Evolutionary conservation across 306 rosid species (phyloP).

Genomic region (Cicer bijugum): DNA sequence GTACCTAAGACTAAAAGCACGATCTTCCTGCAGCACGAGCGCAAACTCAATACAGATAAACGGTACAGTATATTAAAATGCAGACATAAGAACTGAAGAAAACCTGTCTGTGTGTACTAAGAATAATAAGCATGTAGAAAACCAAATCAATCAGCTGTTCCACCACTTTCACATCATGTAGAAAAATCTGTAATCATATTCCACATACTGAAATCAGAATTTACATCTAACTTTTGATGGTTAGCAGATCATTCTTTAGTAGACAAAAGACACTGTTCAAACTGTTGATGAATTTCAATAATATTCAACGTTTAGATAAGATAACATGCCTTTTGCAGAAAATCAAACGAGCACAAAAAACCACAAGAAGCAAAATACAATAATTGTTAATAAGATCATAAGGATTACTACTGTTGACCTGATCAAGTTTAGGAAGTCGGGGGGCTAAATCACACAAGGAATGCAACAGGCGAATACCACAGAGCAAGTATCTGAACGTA

Average conservation of each 20-base stretch:
- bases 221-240: not conserved
- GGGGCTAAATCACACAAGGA: constrained; percentile 89
- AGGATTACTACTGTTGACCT: constrained; percentile 56
- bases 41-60: constrained; percentile 48
- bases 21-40: constrained; percentile 68
- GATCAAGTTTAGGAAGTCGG: constrained; percentile 82
- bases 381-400: not conserved
- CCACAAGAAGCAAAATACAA: constrained; percentile 41
- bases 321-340: constrained; percentile 26
- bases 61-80: constrained; percentile 39
- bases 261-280: constrained; percentile 12
- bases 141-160: constrained; percentile 90
- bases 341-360: constrained; percentile 26
- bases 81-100: constrained; percentile 43
- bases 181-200: constrained; percentile 70
- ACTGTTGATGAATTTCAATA: constrained; percentile 11
- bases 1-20: constrained; percentile 52
- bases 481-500: constrained; percentile 62
- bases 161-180: constrained; percentile 77
- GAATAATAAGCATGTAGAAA: constrained; percentile 74
- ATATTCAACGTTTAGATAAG: constrained; percentile 27
- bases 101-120: constrained; percentile 80
- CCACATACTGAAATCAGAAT: constrained; percentile 49
- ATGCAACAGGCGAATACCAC: constrained; percentile 86
- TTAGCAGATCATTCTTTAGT: constrained; percentile 17